These are phyloP conservation scores for Fraxinus velutina DNA, from an alignment of 305 asterid species.

Conservation along the genomic window DNA sequence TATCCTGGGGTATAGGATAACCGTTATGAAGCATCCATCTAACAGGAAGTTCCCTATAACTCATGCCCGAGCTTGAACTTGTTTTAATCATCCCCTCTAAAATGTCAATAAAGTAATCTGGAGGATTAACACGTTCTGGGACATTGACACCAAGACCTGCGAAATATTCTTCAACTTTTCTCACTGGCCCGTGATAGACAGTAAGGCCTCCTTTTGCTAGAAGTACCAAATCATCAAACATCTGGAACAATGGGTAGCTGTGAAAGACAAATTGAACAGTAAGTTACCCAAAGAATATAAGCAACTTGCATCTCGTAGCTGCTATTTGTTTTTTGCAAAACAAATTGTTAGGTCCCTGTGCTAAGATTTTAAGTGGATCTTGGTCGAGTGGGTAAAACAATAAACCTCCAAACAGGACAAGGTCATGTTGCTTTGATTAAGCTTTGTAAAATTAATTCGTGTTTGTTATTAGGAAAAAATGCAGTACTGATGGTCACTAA, in stretches of 20 bases:
- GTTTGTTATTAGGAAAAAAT: background rate
- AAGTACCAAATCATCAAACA: slow-evolving; percentile 93
- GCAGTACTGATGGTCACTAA: background rate
- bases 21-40: slow-evolving; percentile 93
- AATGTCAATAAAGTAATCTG: slow-evolving; percentile 82
- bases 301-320: background rate
- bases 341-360: background rate
- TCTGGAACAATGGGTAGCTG: slow-evolving; percentile 84
- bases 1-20: slow-evolving; percentile 65
- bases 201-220: slow-evolving; percentile 93
- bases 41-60: slow-evolving; percentile 70
- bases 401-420: background rate
- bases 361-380: background rate
- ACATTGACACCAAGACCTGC: slow-evolving; percentile 56
- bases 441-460: background rate
- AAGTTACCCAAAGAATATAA: background rate
- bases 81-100: slow-evolving; percentile 78
- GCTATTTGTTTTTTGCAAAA: background rate
- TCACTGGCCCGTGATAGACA: slow-evolving; percentile 80
- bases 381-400: background rate
- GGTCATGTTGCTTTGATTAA: background rate
- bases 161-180: slow-evolving; percentile 80
- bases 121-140: slow-evolving; percentile 90
- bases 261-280: slow-evolving; percentile 20
- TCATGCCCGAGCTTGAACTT: slow-evolving; percentile 45